Evolutionary conservation across 1,284 basidiomycete species (phyloP).

Genomic region (Pseudozyma tsukubaensis): DNA sequence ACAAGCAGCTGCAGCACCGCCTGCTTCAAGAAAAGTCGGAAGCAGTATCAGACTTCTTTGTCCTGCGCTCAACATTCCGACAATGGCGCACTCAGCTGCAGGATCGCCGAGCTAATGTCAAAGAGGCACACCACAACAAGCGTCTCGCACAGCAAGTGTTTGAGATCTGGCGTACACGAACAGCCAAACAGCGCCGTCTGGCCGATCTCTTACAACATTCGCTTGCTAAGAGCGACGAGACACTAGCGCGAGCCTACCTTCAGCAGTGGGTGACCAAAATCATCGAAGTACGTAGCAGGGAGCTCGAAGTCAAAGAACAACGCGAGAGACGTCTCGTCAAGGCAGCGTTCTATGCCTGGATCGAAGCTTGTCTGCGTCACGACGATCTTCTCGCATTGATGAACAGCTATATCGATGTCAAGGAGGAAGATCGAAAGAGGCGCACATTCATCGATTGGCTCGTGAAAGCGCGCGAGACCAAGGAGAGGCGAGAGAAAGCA

Average conservation of each 20-base stretch:
- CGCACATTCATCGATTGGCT: slow-evolving; percentile 40
- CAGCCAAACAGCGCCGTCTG: slow-evolving; percentile 26
- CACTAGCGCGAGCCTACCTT: slow-evolving; percentile 18
- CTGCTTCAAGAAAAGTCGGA: slow-evolving; percentile 16
- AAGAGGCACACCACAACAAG: slow-evolving; percentile 13
- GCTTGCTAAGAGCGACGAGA: slow-evolving; percentile 8
- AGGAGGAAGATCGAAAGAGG: slow-evolving; percentile 33
- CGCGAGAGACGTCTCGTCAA: slow-evolving; percentile 28
- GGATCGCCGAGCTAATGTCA: slow-evolving; percentile 15
- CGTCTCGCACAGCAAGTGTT: slow-evolving; percentile 29
- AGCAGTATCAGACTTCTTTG: slow-evolving; percentile 17
- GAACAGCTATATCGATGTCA: slow-evolving; percentile 57
- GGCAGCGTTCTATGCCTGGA: slow-evolving; percentile 48
- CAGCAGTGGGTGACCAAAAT: slow-evolving; percentile 38
- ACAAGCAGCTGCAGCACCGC: slow-evolving; percentile 18
- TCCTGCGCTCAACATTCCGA: slow-evolving; percentile 13
- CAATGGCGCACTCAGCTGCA: slow-evolving; percentile 27
- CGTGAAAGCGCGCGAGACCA: slow-evolving; percentile 13
- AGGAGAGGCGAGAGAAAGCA: slow-evolving; percentile 22
- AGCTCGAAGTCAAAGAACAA: slow-evolving; percentile 42
- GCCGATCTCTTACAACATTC: slow-evolving; percentile 13
- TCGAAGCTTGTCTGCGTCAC: slow-evolving; percentile 48
- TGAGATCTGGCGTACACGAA: slow-evolving; percentile 37
- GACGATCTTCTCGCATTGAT: slow-evolving; percentile 49
- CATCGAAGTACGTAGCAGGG: slow-evolving; percentile 42